These are phyloP conservation scores for Ophiosphaerella narmari DNA, from an alignment of 2,329 filamentous ascomycete species.

Conservation along the genomic window DNA sequence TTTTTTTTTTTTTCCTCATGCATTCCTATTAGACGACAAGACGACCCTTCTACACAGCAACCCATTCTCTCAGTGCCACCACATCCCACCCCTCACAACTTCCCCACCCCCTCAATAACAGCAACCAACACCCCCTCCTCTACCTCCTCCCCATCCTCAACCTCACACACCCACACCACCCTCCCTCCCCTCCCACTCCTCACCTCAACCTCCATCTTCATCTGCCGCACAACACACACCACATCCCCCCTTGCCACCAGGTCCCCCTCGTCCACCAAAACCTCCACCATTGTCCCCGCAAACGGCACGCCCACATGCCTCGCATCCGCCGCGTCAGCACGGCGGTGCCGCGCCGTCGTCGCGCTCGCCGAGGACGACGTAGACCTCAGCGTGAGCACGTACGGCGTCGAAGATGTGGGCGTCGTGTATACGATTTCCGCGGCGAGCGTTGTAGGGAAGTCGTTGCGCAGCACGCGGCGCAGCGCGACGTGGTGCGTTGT, in stretches of 20 bases:
- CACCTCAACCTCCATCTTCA: slow-evolving; percentile 73
- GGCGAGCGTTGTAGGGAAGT: slow-evolving; percentile 61
- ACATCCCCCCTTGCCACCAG: slow-evolving; percentile 59
- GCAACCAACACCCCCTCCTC: slow-evolving; percentile 60
- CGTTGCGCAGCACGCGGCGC: slow-evolving; percentile 60
- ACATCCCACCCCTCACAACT: slow-evolving; percentile 1
- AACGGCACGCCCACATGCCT: slow-evolving; percentile 62
- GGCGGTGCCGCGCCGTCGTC: slow-evolving; percentile 50
- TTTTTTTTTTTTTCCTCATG: too few species aligned
- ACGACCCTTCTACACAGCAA: too few species aligned
- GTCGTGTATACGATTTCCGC: slow-evolving; percentile 58
- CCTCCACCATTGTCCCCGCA: slow-evolving; percentile 63
- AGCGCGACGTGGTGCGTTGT: slow-evolving; percentile 59
- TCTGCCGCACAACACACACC: slow-evolving; percentile 65
- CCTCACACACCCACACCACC: slow-evolving; percentile 58
- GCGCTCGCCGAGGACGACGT: slow-evolving; percentile 51
- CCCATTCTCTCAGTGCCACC: too few species aligned
- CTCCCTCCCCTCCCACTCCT: slow-evolving; percentile 54
- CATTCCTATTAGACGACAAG: too few species aligned
- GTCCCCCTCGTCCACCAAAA: slow-evolving; percentile 61
- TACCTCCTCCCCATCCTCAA: slow-evolving; percentile 61
- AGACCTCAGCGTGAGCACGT: slow-evolving; percentile 52
- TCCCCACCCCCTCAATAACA: slow-evolving; percentile 47
- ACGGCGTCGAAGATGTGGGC: slow-evolving; percentile 43
- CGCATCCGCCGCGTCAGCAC: slow-evolving; percentile 56